Percentiles rank a stretch among this genome's conserved stretches.
These are phyloP conservation scores for Pugionium dolabratum DNA, from an alignment of 345 rosid species.

Conservation along the genomic window DNA sequence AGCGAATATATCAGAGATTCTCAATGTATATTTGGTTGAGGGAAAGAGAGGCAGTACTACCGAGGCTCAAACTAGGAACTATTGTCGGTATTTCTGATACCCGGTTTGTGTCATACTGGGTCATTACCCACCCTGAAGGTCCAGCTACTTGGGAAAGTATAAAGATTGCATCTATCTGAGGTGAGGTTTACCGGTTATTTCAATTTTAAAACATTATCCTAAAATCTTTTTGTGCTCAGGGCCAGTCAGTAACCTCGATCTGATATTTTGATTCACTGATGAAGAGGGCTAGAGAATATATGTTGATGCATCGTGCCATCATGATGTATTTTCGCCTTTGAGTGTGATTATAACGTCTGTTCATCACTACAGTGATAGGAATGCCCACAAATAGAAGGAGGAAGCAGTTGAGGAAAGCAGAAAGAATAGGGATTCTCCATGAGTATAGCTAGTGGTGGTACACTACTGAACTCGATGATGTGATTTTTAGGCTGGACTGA, in stretches of 20 bases:
- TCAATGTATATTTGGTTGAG: conserved; percentile 73
- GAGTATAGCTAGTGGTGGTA: conserved; percentile 7
- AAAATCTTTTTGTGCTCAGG: background rate
- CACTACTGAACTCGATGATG: background rate
- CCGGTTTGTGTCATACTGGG: conserved; percentile 44
- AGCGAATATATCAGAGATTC: conserved; percentile 58
- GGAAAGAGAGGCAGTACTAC: conserved; percentile 45
- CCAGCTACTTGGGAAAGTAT: conserved; percentile 58
- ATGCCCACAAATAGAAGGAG: conserved; percentile 4
- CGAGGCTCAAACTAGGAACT: conserved; percentile 49
- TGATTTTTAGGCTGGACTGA: conserved; percentile 3
- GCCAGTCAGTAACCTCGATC: background rate
- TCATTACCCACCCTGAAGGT: conserved; percentile 61
- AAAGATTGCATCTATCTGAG: conserved; percentile 41
- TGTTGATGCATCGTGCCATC: background rate
- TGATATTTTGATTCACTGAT: conserved; percentile 2
- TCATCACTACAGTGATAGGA: conserved; percentile 5
- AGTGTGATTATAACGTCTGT: background rate
- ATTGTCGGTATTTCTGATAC: conserved; percentile 51
- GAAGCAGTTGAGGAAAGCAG: conserved; percentile 9
- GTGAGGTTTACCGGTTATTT: background rate
- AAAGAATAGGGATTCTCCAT: conserved; percentile 16
- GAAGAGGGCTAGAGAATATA: conserved; percentile 12
- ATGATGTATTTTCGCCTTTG: conserved; percentile 1
- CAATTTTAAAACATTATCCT: background rate